Percentiles rank a stretch among this genome's conserved stretches.
These are phyloP conservation scores for Amanita fuliginea DNA, from an alignment of 768 basidiomycete genomes.

Conservation along the genomic window DNA sequence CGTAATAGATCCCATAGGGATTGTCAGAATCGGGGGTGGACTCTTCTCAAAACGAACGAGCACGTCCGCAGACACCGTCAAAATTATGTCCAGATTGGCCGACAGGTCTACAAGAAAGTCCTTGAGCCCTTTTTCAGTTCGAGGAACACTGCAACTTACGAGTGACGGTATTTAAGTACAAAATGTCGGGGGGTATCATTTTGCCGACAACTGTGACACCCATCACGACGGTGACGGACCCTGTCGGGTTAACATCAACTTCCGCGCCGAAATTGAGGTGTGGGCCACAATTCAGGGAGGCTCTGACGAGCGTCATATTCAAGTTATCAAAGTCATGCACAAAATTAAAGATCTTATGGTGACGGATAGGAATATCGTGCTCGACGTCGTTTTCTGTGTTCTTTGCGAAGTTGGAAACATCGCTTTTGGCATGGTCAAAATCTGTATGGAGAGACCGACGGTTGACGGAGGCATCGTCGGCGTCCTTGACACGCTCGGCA, in stretches of 20 bases:
- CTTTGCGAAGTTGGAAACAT: background rate
- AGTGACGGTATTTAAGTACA: conserved; percentile 22
- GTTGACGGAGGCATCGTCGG: background rate
- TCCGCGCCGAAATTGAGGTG: conserved; percentile 15
- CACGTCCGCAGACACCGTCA: background rate
- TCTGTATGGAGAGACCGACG: background rate
- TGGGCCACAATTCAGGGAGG: conserved; percentile 16
- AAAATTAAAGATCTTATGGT: conserved; percentile 15
- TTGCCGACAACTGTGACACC: conserved; percentile 32
- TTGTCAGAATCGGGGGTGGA: background rate
- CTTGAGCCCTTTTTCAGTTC: background rate
- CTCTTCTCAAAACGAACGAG: background rate
- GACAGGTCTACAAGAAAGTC: background rate
- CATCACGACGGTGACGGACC: conserved; percentile 22
- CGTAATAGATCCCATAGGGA: background rate
- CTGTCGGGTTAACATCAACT: conserved; percentile 20
- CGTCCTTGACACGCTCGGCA: background rate
- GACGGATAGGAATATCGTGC: conserved; percentile 12
- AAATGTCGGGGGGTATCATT: conserved; percentile 32
- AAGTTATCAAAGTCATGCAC: conserved; percentile 16
- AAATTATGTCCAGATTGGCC: background rate
- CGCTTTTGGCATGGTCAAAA: background rate
- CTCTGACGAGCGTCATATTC: conserved; percentile 19
- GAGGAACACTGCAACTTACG: conserved; percentile 14
- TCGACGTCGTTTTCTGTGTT: background rate